Base-by-base conservation (phyloP, 2,329 filamentous ascomycete genomes). In the Diaporthe australafricana region DNA sequence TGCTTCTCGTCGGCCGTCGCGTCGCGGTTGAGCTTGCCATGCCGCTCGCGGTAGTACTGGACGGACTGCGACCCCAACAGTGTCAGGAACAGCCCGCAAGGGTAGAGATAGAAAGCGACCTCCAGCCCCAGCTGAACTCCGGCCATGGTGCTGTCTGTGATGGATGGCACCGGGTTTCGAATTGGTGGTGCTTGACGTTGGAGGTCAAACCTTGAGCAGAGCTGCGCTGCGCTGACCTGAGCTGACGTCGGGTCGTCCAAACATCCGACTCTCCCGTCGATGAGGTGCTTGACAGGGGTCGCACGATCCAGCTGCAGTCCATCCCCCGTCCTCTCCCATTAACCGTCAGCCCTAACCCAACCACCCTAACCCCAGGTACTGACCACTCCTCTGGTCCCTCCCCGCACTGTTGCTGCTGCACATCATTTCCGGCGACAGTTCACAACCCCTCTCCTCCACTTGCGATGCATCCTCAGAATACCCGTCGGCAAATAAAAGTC, bases 81-180 rank as follows among this genome's bases (percentile, higher is more conserved):
- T 1, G 81, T 78, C 4, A 77, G 70, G 57, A 85, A 83, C 11
- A 85, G 78, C 6, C 79, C 77, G 50, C 80, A 80, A 1, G 83
- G 83, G 71, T 85, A 84, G 66, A 81, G 68, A 65, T 85, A 85
- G 74, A 84, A 85, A 72, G 80, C 81, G 9, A 81, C 76, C 72
- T 81, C 77, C 62, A 84, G 75, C 47, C 80, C 83, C 52, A 80
- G 71, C 75, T 83, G 76, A 57, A 74, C 74, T 71, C 71, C 72
- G 56, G 72, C 72, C 72, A 73, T 73, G 17, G 38, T 42, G 9
- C 8, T 25, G 22, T 57, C 22, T 16, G 32, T n/a, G 32, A 52
- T 17, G 30, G 42, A 27, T 17, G 30, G 22, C n/a, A 48, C 14
- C 30, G 7, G n/a, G 5, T 5, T 1, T 38, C 4, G 45, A 7